These are phyloP conservation scores for Brassica nigra DNA, from an alignment of 345 rosid genomes.

Conservation along the genomic window DNA sequence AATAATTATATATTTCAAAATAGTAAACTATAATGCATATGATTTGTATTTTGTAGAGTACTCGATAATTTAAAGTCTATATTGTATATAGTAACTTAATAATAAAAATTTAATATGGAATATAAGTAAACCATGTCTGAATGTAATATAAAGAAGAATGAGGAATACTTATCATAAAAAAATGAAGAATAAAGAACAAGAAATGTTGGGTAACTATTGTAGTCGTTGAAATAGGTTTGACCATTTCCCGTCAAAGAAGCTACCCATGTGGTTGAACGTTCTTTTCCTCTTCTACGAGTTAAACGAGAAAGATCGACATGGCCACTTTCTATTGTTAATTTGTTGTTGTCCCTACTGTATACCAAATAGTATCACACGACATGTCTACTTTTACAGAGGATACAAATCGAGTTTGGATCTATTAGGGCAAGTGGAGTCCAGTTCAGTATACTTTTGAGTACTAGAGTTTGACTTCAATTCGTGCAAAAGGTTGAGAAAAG, in stretches of 20 bases:
- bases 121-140: conserved; percentile 25
- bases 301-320: neutral
- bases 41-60: neutral
- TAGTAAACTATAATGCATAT: neutral
- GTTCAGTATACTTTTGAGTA: neutral
- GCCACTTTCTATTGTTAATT: neutral
- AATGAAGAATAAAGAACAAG: conserved; percentile 3
- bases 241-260: conserved; percentile 46
- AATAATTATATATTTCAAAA: no score
- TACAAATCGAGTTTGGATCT: neutral
- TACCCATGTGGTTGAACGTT: conserved; percentile 21
- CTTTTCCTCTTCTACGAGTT: conserved; percentile 14
- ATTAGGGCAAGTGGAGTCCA: neutral
- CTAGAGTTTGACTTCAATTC: no score
- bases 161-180: neutral
- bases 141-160: conserved; percentile 21
- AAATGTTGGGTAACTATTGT: conserved; percentile 2
- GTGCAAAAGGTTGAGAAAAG: no score
- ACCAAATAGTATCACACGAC: neutral
- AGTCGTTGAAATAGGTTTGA: conserved; percentile 35
- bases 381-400: neutral
- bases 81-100: neutral
- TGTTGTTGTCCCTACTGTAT: neutral
- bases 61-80: neutral
- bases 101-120: neutral